A percentile compares a stretch with the other conserved stretches of the same genome.
Conservation (phyloP, 805 yeast genomes). For the Blastobotrys parvus region DNA sequence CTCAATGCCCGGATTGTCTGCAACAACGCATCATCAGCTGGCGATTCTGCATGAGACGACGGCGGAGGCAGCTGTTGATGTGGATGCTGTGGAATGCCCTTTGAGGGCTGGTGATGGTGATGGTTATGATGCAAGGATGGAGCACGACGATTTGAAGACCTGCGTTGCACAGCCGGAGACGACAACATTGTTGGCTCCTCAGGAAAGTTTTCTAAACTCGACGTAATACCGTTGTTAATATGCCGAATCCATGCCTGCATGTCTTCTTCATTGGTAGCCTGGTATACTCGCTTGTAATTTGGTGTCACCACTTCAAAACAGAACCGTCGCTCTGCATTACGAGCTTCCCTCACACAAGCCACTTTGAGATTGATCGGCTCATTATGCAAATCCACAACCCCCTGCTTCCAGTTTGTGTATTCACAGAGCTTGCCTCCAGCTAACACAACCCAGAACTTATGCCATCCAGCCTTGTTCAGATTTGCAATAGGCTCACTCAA, state of each 20-base stretch:
- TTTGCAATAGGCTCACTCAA: slow-evolving; percentile 25
- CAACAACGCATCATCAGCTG: slow-evolving; percentile 7
- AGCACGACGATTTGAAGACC: too few relatives aligned
- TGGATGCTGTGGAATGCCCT: too few relatives aligned
- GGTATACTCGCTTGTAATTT: slow-evolving; percentile 61
- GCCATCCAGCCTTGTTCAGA: slow-evolving; percentile 50
- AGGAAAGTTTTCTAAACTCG: slow-evolving; percentile 29
- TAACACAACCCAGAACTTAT: slow-evolving; percentile 78
- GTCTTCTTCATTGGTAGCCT: slow-evolving; percentile 63
- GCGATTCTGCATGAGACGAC: background rate
- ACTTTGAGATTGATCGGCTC: slow-evolving; percentile 64
- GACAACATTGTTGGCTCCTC: background rate
- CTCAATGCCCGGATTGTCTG: slow-evolving; percentile 20
- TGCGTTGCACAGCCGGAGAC: background rate
- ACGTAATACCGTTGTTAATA: slow-evolving; percentile 44
- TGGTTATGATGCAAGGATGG: too few relatives aligned
- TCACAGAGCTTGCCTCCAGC: slow-evolving; percentile 61
- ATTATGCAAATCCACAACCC: slow-evolving; percentile 47
- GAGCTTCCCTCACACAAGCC: slow-evolving; percentile 47
- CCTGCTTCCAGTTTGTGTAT: slow-evolving; percentile 73
- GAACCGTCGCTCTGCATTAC: slow-evolving; percentile 34
- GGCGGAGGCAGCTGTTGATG: background rate
- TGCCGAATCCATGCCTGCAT: slow-evolving; percentile 60
- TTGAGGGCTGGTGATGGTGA: too few relatives aligned
- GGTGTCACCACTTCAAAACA: slow-evolving; percentile 77